Evolutionary conservation across 352 stramenopile species (phyloP).

Genomic region (Halophytophthora batemanensis): DNA sequence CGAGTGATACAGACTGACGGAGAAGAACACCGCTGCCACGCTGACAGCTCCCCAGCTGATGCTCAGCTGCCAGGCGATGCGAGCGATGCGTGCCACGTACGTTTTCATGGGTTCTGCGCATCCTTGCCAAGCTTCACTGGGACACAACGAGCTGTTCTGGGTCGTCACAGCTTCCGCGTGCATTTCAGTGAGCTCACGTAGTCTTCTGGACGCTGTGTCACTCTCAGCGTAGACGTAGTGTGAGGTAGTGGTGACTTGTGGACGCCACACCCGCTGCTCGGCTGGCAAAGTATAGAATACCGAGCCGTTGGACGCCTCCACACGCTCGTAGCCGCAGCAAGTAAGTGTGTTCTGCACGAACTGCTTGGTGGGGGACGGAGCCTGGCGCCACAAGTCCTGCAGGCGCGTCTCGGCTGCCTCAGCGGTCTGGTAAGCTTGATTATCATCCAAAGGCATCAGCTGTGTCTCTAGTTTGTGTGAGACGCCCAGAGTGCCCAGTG

Average conservation of each 20-base stretch:
- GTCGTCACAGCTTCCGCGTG: slow-evolving; percentile 6
- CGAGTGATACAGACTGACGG: slow-evolving; percentile 7
- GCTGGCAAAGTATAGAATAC: slow-evolving; percentile 31
- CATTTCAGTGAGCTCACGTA: slow-evolving; percentile 15
- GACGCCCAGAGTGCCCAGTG: slow-evolving; percentile 37
- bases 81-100: slow-evolving; percentile 27
- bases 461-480: slow-evolving; percentile 33
- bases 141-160: slow-evolving; percentile 4
- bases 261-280: slow-evolving; percentile 29
- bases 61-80: slow-evolving; percentile 21
- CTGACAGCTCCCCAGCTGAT: slow-evolving; percentile 10
- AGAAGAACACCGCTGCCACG: slow-evolving; percentile 16
- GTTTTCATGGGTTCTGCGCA: slow-evolving; percentile 32
- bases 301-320: slow-evolving; percentile 27
- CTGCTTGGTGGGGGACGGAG: slow-evolving; percentile 29
- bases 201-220: not conserved
- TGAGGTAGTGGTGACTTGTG: slow-evolving; percentile 17
- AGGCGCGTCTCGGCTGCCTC: slow-evolving; percentile 13
- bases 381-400: slow-evolving; percentile 27
- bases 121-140: slow-evolving; percentile 7
- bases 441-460: slow-evolving; percentile 1
- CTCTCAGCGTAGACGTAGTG: slow-evolving; percentile 13
- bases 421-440: not conserved
- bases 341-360: slow-evolving; percentile 49
- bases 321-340: slow-evolving; percentile 45